These are phyloP conservation scores for Hypoxylon sp. DNA, from an alignment of 2,329 filamentous ascomycete species.

Conservation along the genomic window DNA sequence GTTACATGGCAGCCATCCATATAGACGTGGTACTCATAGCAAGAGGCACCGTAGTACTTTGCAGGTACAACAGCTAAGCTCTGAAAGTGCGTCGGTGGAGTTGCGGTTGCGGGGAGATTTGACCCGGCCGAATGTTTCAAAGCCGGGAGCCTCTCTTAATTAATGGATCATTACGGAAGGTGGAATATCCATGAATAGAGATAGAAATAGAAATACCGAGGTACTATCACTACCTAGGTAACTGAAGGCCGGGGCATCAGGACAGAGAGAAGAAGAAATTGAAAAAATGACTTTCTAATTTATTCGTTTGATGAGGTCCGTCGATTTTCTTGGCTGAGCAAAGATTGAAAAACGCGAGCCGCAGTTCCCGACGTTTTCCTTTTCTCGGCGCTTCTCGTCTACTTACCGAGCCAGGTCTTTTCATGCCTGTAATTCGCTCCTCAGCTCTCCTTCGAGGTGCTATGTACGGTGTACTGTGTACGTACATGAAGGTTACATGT, in stretches of 20 bases:
- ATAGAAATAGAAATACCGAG: slow-evolving; percentile 23
- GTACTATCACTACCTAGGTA: too few species aligned
- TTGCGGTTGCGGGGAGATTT: slow-evolving; percentile 38
- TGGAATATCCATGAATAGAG: slow-evolving; percentile 19
- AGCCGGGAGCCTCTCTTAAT: slow-evolving; percentile 29
- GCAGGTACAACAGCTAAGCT: slow-evolving; percentile 18
- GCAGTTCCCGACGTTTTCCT: slow-evolving; percentile 31
- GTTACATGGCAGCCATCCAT: slow-evolving; percentile 25
- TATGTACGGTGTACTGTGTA: too few species aligned
- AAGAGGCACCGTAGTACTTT: slow-evolving; percentile 10
- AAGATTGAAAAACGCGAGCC: slow-evolving; percentile 23
- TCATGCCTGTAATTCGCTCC: background rate
- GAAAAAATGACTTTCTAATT: background rate
- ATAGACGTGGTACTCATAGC: background rate
- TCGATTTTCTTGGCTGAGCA: background rate
- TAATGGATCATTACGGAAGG: slow-evolving; percentile 27
- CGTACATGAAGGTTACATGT: slow-evolving; percentile 1
- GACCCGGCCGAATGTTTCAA: slow-evolving; percentile 36
- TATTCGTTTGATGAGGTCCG: slow-evolving; percentile 12
- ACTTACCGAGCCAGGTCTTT: slow-evolving; percentile 8
- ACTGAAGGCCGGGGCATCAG: too few species aligned
- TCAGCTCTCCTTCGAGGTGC: too few species aligned
- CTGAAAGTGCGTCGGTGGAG: slow-evolving; percentile 37
- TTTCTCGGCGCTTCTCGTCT: slow-evolving; percentile 26
- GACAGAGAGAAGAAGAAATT: background rate